Evolutionary conservation across 768 basidiomycete genomes (phyloP).

Genomic region (Hygrophoropsis aurantiaca): DNA sequence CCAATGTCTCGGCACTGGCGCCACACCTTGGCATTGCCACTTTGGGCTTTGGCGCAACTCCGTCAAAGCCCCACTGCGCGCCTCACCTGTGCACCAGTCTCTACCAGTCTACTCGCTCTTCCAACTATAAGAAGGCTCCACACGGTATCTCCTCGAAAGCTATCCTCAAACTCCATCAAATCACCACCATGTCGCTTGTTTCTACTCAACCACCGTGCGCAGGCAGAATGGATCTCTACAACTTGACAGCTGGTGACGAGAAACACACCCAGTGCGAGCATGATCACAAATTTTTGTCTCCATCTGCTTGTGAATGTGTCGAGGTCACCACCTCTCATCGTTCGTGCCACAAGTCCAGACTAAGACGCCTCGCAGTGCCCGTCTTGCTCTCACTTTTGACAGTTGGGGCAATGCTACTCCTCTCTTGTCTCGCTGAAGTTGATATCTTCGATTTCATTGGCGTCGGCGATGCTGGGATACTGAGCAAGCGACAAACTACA

Average conservation of each 20-base stretch:
- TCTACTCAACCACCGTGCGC: constrained; percentile 25
- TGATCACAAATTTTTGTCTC: constrained; percentile 7
- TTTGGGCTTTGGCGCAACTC: too few relatives aligned
- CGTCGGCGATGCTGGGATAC: constrained; percentile 23
- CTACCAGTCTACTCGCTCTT: too few relatives aligned
- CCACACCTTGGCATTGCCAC: too few relatives aligned
- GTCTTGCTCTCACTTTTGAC: constrained; percentile 31
- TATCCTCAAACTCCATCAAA: too few relatives aligned
- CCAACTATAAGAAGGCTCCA: too few relatives aligned
- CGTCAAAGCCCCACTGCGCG: too few relatives aligned
- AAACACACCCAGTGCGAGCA: constrained; percentile 17
- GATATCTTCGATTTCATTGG: constrained; percentile 20
- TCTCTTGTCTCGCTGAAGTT: constrained; percentile 30
- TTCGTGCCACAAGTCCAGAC: constrained; percentile 29
- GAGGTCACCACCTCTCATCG: constrained; percentile 23
- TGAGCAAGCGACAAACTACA: constrained; percentile 26
- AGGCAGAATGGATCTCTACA: constrained; percentile 18
- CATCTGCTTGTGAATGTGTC: constrained; percentile 17
- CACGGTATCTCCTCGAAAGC: too few relatives aligned
- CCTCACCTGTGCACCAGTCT: too few relatives aligned
- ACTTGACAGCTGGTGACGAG: constrained; percentile 9
- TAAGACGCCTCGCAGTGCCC: constrained; percentile 36
- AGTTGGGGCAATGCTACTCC: constrained; percentile 27
- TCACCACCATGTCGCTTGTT: constrained; percentile 21
- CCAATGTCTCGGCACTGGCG: too few relatives aligned